Conservation (phyloP, 2,329 filamentous ascomycete species). For the Xylaria sp. region DNA sequence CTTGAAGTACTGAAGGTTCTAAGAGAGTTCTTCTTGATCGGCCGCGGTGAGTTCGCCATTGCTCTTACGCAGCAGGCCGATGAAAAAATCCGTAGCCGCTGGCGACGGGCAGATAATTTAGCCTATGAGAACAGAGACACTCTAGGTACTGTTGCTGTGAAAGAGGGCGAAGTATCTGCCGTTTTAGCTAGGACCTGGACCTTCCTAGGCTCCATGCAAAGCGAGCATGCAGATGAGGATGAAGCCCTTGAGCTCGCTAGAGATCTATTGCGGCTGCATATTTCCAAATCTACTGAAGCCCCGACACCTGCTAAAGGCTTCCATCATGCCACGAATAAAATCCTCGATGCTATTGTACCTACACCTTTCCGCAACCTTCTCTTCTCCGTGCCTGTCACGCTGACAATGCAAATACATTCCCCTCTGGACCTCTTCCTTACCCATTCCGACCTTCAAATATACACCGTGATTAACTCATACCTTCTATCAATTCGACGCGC, state of each 20-base stretch:
- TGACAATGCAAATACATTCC: constrained; percentile 78
- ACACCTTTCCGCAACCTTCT: constrained; percentile 82
- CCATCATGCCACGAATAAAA: constrained; percentile 43
- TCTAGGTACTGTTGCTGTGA: constrained; percentile 74
- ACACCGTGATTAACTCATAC: constrained; percentile 88
- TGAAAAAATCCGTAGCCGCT: constrained; percentile 77
- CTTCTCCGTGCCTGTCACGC: constrained; percentile 77
- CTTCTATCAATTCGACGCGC: constrained; percentile 85
- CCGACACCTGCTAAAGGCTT: constrained; percentile 52
- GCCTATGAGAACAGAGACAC: constrained; percentile 67
- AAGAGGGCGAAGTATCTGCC: constrained; percentile 85
- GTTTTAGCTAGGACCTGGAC: constrained; percentile 83
- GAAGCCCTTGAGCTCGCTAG: constrained; percentile 85
- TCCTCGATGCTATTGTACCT: constrained; percentile 52
- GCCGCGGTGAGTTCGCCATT: constrained; percentile 90
- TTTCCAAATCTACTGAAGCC: constrained; percentile 60
- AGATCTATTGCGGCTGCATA: constrained; percentile 75
- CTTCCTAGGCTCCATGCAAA: constrained; percentile 78
- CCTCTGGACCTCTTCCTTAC: constrained; percentile 90
- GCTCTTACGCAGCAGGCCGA: constrained; percentile 88
- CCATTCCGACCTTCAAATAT: constrained; percentile 77
- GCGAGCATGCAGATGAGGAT: constrained; percentile 77
- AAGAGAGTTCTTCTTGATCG: constrained; percentile 86
- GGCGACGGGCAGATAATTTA: constrained; percentile 70
- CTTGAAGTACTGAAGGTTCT: constrained; percentile 80